These are phyloP conservation scores for Aspergillus melleus DNA, from an alignment of 2,329 filamentous ascomycete species.

Conservation along the genomic window DNA sequence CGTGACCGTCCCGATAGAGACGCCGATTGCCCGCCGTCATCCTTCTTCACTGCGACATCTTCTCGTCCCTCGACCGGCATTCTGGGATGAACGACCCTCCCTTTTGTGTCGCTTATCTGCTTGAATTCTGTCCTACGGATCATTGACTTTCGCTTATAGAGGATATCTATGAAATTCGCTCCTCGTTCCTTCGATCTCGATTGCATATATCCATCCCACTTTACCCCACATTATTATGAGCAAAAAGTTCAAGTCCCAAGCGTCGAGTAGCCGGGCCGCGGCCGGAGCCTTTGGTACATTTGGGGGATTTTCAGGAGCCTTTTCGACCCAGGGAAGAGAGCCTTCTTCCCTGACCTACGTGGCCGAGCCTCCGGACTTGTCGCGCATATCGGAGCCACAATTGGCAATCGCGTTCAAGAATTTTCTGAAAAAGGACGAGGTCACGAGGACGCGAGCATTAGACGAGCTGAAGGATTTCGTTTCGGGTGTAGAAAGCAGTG, in stretches of 20 bases:
- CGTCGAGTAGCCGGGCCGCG: constrained; percentile 62
- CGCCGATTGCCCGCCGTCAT: constrained; percentile 18
- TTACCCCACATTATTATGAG: constrained; percentile 51
- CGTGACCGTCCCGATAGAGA: constrained; percentile 34
- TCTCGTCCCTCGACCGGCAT: neutral
- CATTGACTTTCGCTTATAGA: neutral
- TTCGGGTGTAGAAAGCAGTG: constrained; percentile 52
- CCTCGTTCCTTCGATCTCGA: neutral
- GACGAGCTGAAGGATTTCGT: constrained; percentile 76
- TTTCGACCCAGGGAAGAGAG: constrained; percentile 42
- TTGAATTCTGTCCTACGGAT: neutral
- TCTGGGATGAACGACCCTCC: constrained; percentile 1
- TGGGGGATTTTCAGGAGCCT: constrained; percentile 39
- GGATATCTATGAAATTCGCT: neutral
- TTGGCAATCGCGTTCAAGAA: constrained; percentile 91
- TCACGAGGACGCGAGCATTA: constrained; percentile 84
- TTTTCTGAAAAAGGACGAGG: constrained; percentile 86
- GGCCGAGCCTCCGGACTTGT: constrained; percentile 78
- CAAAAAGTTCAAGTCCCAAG: constrained; percentile 64
- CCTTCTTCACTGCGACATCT: neutral
- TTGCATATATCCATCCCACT: constrained; percentile 18
- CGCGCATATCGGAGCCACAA: constrained; percentile 73
- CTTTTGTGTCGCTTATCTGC: neutral
- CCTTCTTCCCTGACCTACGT: constrained; percentile 79
- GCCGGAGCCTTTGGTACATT: constrained; percentile 51